These are phyloP conservation scores for Apium graveolens DNA, from an alignment of 129 eudicot genomes.

Conservation along the genomic window DNA sequence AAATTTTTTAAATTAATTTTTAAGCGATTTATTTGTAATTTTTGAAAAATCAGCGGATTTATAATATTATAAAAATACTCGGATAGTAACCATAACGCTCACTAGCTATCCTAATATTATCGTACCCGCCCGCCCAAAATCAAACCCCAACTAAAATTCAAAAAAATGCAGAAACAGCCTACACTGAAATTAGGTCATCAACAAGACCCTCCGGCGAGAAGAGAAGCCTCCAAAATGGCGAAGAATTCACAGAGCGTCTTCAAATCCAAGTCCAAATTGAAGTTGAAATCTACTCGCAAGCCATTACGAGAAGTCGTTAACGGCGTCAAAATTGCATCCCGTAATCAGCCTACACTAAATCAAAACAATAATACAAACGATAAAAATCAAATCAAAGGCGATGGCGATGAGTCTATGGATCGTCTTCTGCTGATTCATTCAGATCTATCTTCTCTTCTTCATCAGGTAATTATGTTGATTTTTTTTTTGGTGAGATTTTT, in stretches of 20 bases:
- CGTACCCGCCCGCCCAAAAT: not conserved
- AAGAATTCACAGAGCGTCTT: conserved; percentile 28
- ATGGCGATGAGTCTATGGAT: conserved; percentile 40
- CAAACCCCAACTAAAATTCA: not conserved
- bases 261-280: conserved; percentile 16
- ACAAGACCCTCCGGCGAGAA: not conserved
- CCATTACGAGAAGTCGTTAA: conserved; percentile 69
- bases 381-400: not conserved
- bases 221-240: conserved; percentile 28
- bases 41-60: too few relatives aligned
- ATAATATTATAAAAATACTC: too few relatives aligned
- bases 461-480: conserved; percentile 34
- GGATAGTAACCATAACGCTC: too few relatives aligned
- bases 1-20: too few relatives aligned
- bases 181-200: not conserved
- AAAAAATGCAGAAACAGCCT: not conserved
- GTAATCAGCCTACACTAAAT: not conserved
- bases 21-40: too few relatives aligned
- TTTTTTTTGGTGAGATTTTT: not conserved
- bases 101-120: not conserved
- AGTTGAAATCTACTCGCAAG: conserved; percentile 38
- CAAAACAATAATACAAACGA: conserved; percentile 15
- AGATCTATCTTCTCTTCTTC: conserved; percentile 52
- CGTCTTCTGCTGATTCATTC: conserved; percentile 75
- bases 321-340: conserved; percentile 10